Conservation (phyloP, 192 early-diverging fungal species). For the Backusella parvicylindrica region DNA sequence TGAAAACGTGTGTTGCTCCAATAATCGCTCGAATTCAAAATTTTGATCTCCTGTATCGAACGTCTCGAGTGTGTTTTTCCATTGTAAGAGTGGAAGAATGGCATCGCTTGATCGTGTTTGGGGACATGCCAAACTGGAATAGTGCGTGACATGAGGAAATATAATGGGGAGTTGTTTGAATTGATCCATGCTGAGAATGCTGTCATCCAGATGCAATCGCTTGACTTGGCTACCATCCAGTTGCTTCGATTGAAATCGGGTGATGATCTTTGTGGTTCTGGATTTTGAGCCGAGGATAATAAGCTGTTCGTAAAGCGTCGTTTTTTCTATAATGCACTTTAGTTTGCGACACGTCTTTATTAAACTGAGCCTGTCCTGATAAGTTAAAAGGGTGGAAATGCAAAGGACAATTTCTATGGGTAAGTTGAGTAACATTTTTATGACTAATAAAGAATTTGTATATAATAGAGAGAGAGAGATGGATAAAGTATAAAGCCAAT, state of each 20-base stretch:
- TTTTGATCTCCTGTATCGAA: neutral
- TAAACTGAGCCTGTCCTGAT: neutral
- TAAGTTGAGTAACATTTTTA: neutral
- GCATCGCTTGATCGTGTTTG: neutral
- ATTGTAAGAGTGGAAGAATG: neutral
- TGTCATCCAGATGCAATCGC: neutral
- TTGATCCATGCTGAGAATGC: neutral
- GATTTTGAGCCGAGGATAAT: neutral
- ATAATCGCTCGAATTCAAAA: neutral
- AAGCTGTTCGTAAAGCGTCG: neutral
- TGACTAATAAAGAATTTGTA: neutral
- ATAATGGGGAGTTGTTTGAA: neutral
- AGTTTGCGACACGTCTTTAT: neutral
- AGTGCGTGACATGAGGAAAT: neutral
- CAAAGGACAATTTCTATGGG: neutral
- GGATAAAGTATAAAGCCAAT: neutral
- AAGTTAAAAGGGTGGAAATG: neutral
- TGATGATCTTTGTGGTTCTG: neutral
- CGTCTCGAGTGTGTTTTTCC: neutral
- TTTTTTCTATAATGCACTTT: neutral
- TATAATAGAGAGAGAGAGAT: neutral
- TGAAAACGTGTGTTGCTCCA: neutral
- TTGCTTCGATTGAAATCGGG: neutral
- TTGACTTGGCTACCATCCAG: neutral
- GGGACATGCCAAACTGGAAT: neutral